Percentiles rank a stretch among this genome's conserved stretches.
Evolutionary conservation across 495 filamentous ascomycete species (phyloP).

Genomic region (Pseudotulostoma volvatum): DNA sequence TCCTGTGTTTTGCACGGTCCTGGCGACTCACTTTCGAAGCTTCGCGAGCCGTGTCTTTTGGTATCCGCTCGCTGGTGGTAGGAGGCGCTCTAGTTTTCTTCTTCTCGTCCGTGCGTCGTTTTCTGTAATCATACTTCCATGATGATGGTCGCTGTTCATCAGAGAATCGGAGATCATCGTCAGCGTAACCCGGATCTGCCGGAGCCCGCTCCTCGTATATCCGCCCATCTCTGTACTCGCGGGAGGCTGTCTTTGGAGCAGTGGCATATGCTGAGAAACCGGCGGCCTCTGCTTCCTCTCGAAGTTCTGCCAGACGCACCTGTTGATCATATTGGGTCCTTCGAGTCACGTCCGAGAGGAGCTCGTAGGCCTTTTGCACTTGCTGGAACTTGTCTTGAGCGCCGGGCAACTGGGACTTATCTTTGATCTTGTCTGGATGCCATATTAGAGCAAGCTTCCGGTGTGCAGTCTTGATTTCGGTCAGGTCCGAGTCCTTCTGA

Average conservation of each 20-base stretch:
- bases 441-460: slow-evolving; percentile 85
- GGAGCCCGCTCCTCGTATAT: slow-evolving; percentile 33
- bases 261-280: slow-evolving; percentile 6
- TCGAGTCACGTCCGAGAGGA: slow-evolving; percentile 62
- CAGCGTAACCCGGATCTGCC: slow-evolving; percentile 18
- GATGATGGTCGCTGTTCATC: slow-evolving; percentile 13
- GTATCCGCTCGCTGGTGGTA: too few species aligned
- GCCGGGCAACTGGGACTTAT: slow-evolving; percentile 45
- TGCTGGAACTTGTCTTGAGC: slow-evolving; percentile 81
- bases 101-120: slow-evolving; percentile 22
- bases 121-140: slow-evolving; percentile 26
- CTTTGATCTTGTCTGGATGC: slow-evolving; percentile 89
- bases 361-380: slow-evolving; percentile 85
- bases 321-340: slow-evolving; percentile 64
- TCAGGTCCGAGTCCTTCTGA: slow-evolving; percentile 50
- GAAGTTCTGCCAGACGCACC: slow-evolving; percentile 43
- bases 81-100: slow-evolving; percentile 20
- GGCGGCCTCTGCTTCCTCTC: slow-evolving; percentile 28
- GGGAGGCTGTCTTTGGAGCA: slow-evolving; percentile 15
- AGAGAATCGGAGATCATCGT: slow-evolving; percentile 16
- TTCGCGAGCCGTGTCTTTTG: slow-evolving; percentile 8
- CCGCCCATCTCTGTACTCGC: slow-evolving; percentile 30
- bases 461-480: slow-evolving; percentile 65
- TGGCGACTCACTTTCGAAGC: slow-evolving; percentile 17
- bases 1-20: slow-evolving; percentile 28